A percentile compares a stretch with the other conserved stretches of the same genome.
These are phyloP conservation scores for Aspergillus eucalypticola DNA, from an alignment of 2,329 filamentous ascomycete species.

Conservation along the genomic window DNA sequence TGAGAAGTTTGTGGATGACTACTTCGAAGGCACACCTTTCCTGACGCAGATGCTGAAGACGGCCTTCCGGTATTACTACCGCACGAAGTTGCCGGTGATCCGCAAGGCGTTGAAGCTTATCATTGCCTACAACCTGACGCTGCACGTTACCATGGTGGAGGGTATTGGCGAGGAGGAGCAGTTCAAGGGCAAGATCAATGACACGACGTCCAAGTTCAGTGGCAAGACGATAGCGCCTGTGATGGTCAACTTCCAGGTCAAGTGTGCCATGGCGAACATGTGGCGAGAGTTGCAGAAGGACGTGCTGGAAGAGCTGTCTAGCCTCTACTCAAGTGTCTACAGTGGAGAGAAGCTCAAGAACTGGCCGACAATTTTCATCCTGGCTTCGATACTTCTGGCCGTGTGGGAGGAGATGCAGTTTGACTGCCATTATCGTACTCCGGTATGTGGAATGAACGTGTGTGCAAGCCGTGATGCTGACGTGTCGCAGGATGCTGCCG, in stretches of 20 bases:
- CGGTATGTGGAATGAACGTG: conserved; percentile 40
- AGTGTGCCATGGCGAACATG: conserved; percentile 95
- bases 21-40: conserved; percentile 94
- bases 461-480: conserved; percentile 13
- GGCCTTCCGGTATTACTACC: conserved; percentile 86
- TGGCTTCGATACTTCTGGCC: conserved; percentile 86
- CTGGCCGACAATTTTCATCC: conserved; percentile 98
- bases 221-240: conserved; percentile 91
- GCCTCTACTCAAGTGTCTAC: conserved; percentile 95
- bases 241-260: conserved; percentile 99
- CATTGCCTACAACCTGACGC: conserved; percentile 90
- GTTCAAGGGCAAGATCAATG: conserved; percentile 79
- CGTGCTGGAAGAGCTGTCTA: conserved; percentile 88
- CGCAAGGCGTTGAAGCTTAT: conserved; percentile 94
- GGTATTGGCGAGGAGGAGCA: conserved; percentile 78
- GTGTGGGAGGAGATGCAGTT: conserved; percentile 99
- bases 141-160: conserved; percentile 93
- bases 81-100: conserved; percentile 84
- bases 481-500: conserved; percentile 61
- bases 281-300: conserved; percentile 98
- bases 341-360: conserved; percentile 97
- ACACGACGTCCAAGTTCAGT: conserved; percentile 80
- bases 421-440: conserved; percentile 92
- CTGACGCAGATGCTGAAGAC: conserved; percentile 96
- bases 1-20: conserved; percentile 90